Evolutionary conservation across 139 green algal species (phyloP), one percentile per base, ranked within the genome.

Genomic region (Micractinium conductrix): DNA sequence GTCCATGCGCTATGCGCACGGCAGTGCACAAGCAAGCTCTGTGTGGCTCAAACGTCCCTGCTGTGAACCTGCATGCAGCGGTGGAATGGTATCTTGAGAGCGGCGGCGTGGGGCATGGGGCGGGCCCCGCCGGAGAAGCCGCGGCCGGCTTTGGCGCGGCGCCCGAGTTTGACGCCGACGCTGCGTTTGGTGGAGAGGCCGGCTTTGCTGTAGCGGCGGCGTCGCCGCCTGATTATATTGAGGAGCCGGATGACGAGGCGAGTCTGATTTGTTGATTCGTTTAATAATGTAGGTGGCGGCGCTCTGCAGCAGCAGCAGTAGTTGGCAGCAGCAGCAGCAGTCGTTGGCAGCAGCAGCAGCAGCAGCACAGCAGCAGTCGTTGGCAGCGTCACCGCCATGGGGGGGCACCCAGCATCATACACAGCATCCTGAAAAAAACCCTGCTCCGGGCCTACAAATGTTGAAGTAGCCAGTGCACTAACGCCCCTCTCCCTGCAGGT

Each of bases 81-180:
- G 72, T 86, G 1, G 65, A 68, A 10, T 86, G 79, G 37, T 86
- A 45, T n/a, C 33, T 86, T 43, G 82, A 86, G 62, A 65, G 45
- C 28, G 82, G 72, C n/a, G 72, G 82, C 3, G 82, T 86, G 58
- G 82, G 82, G 26, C 60, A 78, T 14, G 82, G 82, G 2, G 5
- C 0, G 8, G 65, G 33, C 12, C 14, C 28, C 12, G 53, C 19
- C 53, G 53, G 53, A 19, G 2, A 30, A 21, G 53, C 19, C 26
- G 53, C 8, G 8, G 53, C 69, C 3, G 69, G 24, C 33, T 50
- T 33, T 76, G 69, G 33, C 10, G 33, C 65, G 38, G 65, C 63
- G 12, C n/a, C n/a, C 30, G 63, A 22, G 63, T 2, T 38, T 72
- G 63, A 30, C 17, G n/a, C 30, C n/a, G n/a, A n/a, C n/a, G n/a